phyloP scores from a whole-genome alignment of 768 basidiomycete species.

The Tricholoma terreum region DNA sequence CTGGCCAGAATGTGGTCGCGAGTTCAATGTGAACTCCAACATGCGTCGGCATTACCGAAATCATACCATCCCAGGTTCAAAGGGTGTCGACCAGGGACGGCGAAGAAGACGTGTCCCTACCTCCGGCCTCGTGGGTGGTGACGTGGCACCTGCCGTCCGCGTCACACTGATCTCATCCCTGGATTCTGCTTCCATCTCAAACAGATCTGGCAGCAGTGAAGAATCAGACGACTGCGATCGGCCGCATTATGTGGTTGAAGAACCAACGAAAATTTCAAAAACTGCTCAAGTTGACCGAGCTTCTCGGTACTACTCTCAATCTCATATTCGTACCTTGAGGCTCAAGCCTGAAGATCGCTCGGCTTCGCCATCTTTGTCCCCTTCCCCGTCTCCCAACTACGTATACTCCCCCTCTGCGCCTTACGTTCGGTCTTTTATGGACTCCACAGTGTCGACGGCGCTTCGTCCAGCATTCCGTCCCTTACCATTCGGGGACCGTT shows the following conservation, averaged over 20 bases:
- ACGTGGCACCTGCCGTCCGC: not conserved
- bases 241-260: not conserved
- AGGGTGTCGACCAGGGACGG: slow-evolving; percentile 20
- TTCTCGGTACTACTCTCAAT: slow-evolving; percentile 10
- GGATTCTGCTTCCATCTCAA: slow-evolving; percentile 19
- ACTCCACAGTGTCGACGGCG: slow-evolving; percentile 34
- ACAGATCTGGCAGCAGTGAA: slow-evolving; percentile 22
- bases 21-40: slow-evolving; percentile 83
- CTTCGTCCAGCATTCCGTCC: slow-evolving; percentile 32
- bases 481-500: not conserved
- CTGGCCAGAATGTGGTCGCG: slow-evolving; percentile 67
- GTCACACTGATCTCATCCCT: not conserved
- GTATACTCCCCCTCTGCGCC: slow-evolving; percentile 31
- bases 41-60: slow-evolving; percentile 80
- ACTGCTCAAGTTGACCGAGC: not conserved
- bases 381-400: slow-evolving; percentile 14
- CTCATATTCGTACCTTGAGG: slow-evolving; percentile 16
- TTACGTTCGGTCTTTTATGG: slow-evolving; percentile 26
- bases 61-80: slow-evolving; percentile 41
- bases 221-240: slow-evolving; percentile 18
- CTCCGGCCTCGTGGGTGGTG: slow-evolving; percentile 11
- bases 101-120: slow-evolving; percentile 24
- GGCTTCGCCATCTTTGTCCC: slow-evolving; percentile 15
- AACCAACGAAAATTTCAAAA: not conserved
- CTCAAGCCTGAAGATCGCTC: slow-evolving; percentile 9